Evolutionary conservation across 768 basidiomycete genomes (phyloP).

Genomic region (Lanmaoa rubissima): DNA sequence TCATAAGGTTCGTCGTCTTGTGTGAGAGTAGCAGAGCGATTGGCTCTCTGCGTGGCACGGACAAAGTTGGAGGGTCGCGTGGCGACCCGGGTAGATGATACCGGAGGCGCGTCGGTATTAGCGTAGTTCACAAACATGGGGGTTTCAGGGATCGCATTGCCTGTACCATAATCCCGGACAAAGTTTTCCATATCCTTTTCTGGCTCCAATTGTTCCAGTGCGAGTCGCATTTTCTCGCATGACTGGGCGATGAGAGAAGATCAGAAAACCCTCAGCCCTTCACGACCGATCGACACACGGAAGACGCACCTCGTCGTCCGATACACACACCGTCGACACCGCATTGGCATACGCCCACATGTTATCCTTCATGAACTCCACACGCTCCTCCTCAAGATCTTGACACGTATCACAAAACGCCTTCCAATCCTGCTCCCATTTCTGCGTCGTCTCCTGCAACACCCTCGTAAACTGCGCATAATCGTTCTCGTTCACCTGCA

Average conservation of each 20-base stretch:
- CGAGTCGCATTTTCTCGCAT: constrained; percentile 83
- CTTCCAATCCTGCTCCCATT: constrained; percentile 96
- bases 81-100: constrained; percentile 53
- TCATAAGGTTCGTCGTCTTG: constrained; percentile 47
- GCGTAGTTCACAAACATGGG: constrained; percentile 85
- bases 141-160: constrained; percentile 82
- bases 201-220: constrained; percentile 86
- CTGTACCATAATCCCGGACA: constrained; percentile 86
- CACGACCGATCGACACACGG: neutral
- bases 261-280: neutral
- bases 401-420: constrained; percentile 92
- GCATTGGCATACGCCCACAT: constrained; percentile 96
- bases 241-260: constrained; percentile 48
- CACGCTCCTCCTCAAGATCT: constrained; percentile 92
- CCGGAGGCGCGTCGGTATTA: constrained; percentile 60
- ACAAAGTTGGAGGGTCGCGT: constrained; percentile 57
- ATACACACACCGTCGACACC: constrained; percentile 92
- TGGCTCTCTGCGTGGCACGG: constrained; percentile 38
- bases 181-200: constrained; percentile 88
- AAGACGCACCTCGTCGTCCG: constrained; percentile 84
- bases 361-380: constrained; percentile 93
- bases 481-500: constrained; percentile 88
- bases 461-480: constrained; percentile 84
- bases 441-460: constrained; percentile 70
- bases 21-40: constrained; percentile 21